Conservation (phyloP, 139 green algal species). For the Tetratostichococcus sp. region DNA sequence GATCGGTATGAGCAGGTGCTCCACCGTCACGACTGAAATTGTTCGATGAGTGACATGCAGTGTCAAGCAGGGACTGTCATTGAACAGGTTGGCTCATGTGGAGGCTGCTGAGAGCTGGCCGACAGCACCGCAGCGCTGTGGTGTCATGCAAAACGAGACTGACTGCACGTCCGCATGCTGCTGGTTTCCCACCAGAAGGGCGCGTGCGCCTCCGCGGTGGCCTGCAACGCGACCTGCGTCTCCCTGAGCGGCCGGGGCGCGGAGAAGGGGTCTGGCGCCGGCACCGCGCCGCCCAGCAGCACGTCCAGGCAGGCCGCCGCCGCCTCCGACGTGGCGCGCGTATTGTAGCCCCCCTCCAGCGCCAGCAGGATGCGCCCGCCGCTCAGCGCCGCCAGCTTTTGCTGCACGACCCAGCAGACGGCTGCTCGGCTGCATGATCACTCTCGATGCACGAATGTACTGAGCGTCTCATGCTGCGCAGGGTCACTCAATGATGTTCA, state of each 20-base stretch:
- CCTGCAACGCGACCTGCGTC: not conserved
- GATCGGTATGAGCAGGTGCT: too few species aligned
- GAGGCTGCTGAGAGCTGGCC: too few species aligned
- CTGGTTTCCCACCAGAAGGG: not conserved
- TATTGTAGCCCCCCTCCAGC: slow-evolving; percentile 70
- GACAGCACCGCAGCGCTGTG: too few species aligned
- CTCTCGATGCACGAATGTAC: too few species aligned
- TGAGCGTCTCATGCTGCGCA: too few species aligned
- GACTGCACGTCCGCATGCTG: too few species aligned
- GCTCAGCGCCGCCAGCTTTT: not conserved
- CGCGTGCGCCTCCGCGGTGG: not conserved
- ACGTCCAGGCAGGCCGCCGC: slow-evolving; percentile 51
- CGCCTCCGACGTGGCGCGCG: slow-evolving; percentile 33
- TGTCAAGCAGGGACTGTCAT: not conserved
- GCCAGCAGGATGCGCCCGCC: slow-evolving; percentile 47
- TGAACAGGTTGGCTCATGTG: not conserved
- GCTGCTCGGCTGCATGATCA: too few species aligned
- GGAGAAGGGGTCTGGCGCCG: not conserved
- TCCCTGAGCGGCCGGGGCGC: not conserved
- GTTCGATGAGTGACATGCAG: not conserved
- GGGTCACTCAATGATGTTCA: too few species aligned
- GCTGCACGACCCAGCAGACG: not conserved
- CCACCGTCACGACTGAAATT: too few species aligned
- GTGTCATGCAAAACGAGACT: too few species aligned
- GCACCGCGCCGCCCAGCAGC: slow-evolving; percentile 34